These are phyloP conservation scores for Acacia confusa DNA, from an alignment of 306 rosid species.

Conservation along the genomic window DNA sequence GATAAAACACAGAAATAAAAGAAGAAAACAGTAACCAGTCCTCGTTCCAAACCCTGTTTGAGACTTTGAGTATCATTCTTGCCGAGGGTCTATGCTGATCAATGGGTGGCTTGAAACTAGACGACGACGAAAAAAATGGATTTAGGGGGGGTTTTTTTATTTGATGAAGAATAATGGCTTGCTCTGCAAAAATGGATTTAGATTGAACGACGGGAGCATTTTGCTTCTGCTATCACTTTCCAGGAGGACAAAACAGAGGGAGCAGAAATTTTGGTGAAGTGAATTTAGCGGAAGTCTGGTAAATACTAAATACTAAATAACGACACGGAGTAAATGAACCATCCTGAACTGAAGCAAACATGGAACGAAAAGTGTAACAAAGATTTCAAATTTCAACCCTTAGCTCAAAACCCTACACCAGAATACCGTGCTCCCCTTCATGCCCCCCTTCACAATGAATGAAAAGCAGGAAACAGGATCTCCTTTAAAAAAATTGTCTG, in stretches of 20 bases:
- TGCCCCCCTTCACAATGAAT: background rate
- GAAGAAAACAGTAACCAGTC: background rate
- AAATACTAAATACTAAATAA: constrained; percentile 3
- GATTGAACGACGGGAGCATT: background rate
- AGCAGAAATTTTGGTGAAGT: constrained; percentile 13
- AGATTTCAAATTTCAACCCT: constrained; percentile 1
- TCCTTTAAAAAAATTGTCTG: background rate
- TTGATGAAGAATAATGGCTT: background rate
- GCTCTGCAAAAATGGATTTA: background rate
- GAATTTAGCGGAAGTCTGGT: background rate
- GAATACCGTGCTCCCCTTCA: background rate
- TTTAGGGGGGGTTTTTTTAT: background rate
- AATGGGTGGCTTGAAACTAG: background rate
- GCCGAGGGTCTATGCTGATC: background rate
- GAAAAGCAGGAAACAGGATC: constrained; percentile 13
- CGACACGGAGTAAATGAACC: background rate
- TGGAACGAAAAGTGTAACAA: background rate
- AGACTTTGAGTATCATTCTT: background rate
- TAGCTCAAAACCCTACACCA: constrained; percentile 34
- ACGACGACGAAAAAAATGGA: background rate
- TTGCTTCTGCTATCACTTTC: background rate
- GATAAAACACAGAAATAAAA: background rate
- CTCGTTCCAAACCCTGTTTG: background rate
- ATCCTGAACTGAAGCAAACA: constrained; percentile 16
- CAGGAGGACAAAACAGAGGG: constrained; percentile 6